Base-by-base conservation (phyloP, 495 filamentous ascomycete species). In the Saxophila tyrrhenica region DNA sequence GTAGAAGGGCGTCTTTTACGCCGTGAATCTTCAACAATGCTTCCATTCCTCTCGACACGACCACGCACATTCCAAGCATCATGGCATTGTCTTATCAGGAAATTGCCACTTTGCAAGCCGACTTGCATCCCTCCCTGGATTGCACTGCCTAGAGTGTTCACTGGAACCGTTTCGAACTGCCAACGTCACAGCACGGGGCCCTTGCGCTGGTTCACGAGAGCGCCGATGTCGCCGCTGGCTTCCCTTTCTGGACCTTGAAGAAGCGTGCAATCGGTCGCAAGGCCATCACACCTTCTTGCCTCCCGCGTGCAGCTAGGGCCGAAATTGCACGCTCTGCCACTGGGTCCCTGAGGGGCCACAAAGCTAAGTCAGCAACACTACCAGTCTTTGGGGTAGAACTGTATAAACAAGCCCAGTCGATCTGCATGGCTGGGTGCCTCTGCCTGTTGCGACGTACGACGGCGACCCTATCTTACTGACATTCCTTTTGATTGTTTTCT, bases 261-360 rank as follows among this genome's bases (percentile, higher is more conserved):
- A 19, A 5, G 19, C 58, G 51, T 54, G 50, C 58, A 61, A 61
- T 57, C 54, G 50, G 50, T 24, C 23, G n/a, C 15, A 42, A 47
- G 16, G 44, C 25, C 55, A 38, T 50, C 58, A 48, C 58, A 61
- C 58, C 55, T 47, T 46, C 47, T 29, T 48, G 17, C 43, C 32
- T 17, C 13, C 45, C 32, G 48, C 47, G 50, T 54, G 39, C 58
- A 54, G 44, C 11, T 25, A 54, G 29, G 46, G 54, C 50, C 50
- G 54, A 61, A 50, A 61, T 57, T 61, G 55, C 58, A 60, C 53
- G 48, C 56, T 55, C n/a, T 58, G 20, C 16, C 44, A 42, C 32
- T 51, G 21, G 19, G 38, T 23, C n/a, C n/a, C 16, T 21, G 39
- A 22, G 35, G 54, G 19, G 39, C 21, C 48, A 57, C 54, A 57